Evolutionary conservation across 106 monocot genomes (phyloP), one percentile per base, ranked within the genome.

Genomic region (Amphibolis antarctica): DNA sequence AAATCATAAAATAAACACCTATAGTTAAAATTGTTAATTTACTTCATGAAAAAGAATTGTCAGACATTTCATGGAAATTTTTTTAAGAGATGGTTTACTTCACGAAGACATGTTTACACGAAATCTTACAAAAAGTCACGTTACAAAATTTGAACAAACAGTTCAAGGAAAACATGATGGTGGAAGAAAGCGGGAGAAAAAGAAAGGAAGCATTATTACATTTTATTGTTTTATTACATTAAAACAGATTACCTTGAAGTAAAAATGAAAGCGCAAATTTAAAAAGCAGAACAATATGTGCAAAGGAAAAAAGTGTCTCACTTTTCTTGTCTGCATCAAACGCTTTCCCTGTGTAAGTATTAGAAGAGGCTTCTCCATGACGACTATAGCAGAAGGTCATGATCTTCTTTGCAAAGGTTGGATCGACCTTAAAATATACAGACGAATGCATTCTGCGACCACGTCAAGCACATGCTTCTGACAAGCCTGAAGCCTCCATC

Each of bases 401-500:
- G 61, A 42, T 55, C 24, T 23, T 61, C 61, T 61, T 61, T 61
- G 44, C 61, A 61, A 44, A n/a, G 36, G 19, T 20, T 44, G 44
- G 36, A 61, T 44, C 61, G 15, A 61, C n/a, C n/a, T 61, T 18
- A 43, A 61, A 61, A 61, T 61, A 42, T 61, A 61, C 61, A 61
- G 42, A 44, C 13, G 21, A 26, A 42, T 61, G 10, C 44, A 44
- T 61, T 61, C 42, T 44, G 36, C 12, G 19, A 23, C 26, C 61
- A 61, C 44, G 11, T 20, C 61, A 61, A 21, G 61, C 42, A 42
- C 43, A 28, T 61, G 20, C 20, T 17, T 5, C 1, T 3, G 19
- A 43, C 36, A 61, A 61, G 1, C 6, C 43, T 13, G 28, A 61
- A 42, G 18, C 44, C 43, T 42, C n/a, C 26, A 42, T 5, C 30